Evolutionary conservation across 306 rosid genomes (phyloP).

Genomic region (Trifolium fragiferum): DNA sequence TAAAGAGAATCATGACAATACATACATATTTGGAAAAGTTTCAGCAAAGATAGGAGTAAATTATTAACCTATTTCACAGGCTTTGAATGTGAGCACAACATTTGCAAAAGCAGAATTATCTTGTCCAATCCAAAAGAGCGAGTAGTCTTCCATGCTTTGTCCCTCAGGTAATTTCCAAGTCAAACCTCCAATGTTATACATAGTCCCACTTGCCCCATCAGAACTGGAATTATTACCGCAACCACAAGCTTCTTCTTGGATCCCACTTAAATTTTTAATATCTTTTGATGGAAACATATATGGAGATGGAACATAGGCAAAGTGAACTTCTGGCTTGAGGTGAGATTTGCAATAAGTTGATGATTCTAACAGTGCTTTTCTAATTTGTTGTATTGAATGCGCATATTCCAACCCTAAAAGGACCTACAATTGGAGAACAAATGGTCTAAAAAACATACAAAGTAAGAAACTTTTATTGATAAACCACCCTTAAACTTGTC

Average conservation of each 20-base stretch:
- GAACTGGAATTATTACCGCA: conserved; percentile 39
- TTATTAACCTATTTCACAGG: conserved; percentile 82
- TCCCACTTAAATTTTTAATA: conserved; percentile 43
- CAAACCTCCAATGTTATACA: conserved; percentile 72
- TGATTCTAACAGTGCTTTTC: conserved; percentile 52
- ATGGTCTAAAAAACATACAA: not conserved
- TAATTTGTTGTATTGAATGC: conserved; percentile 56
- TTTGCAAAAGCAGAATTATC: conserved; percentile 85
- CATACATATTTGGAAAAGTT: conserved; percentile 7
- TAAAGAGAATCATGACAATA: conserved; percentile 23
- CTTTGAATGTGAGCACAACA: conserved; percentile 79
- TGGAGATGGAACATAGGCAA: conserved; percentile 70
- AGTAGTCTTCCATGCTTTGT: conserved; percentile 70
- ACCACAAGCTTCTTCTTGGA: conserved; percentile 43
- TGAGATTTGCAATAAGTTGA: conserved; percentile 37
- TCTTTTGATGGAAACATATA: conserved; percentile 63
- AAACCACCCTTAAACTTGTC: conserved; percentile 23
- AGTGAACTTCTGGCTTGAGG: conserved; percentile 49
- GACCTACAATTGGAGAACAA: conserved; percentile 56
- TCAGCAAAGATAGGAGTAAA: conserved; percentile 5
- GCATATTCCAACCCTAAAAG: conserved; percentile 86
- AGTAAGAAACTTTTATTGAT: conserved; percentile 6
- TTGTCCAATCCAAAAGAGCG: conserved; percentile 82
- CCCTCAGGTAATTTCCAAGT: conserved; percentile 72
- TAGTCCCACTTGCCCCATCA: conserved; percentile 40